phyloP scores from a whole-genome alignment of 1,284 basidiomycete species.

The Coniophora puteana region DNA sequence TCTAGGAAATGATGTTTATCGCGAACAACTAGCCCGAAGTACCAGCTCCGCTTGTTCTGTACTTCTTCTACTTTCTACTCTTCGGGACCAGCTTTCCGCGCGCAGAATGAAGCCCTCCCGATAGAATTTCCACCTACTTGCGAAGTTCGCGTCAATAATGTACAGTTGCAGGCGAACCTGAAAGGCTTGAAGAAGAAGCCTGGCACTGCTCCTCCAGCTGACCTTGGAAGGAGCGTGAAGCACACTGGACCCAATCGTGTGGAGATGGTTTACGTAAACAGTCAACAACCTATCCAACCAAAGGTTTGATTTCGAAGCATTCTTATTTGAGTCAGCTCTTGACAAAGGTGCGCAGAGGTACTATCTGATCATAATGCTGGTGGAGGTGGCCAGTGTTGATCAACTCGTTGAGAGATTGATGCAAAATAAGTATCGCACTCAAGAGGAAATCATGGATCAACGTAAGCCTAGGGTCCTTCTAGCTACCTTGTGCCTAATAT shows the following conservation, averaged over 20 bases:
- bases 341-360: conserved; percentile 59
- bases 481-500: not conserved
- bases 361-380: conserved; percentile 80
- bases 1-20: conserved; percentile 6
- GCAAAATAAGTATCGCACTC: conserved; percentile 60
- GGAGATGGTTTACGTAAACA: conserved; percentile 90
- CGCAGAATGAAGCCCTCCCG: conserved; percentile 52
- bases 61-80: conserved; percentile 86
- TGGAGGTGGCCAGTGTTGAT: conserved; percentile 67
- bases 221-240: conserved; percentile 65
- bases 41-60: conserved; percentile 87
- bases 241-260: conserved; percentile 58
- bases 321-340: too few relatives aligned
- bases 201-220: conserved; percentile 91
- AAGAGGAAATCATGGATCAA: conserved; percentile 62
- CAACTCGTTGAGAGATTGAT: conserved; percentile 66
- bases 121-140: conserved; percentile 92
- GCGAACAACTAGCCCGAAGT: conserved; percentile 48
- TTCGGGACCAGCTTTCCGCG: conserved; percentile 46
- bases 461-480: conserved; percentile 41
- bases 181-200: conserved; percentile 95
- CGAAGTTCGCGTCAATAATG: conserved; percentile 83
- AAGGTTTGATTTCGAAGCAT: conserved; percentile 43
- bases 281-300: conserved; percentile 68
- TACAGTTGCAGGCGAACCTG: conserved; percentile 69